Evolutionary conservation across 2,329 filamentous ascomycete species (phyloP).

Genomic region (Ascochyta rabiei): DNA sequence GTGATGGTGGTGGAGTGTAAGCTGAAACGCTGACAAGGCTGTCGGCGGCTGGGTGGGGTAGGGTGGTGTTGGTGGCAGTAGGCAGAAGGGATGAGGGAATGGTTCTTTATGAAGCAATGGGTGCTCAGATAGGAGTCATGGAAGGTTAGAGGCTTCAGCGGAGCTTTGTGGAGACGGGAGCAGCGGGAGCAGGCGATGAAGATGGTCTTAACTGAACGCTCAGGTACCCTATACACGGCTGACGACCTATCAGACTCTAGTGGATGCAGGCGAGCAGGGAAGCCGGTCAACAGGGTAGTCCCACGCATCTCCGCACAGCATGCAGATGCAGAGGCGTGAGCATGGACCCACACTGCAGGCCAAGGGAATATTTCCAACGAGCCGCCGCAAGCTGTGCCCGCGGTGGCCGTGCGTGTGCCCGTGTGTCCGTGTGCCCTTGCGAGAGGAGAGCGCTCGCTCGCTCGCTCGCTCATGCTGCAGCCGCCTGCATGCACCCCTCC

Average conservation of each 20-base stretch:
- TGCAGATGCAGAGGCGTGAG: slow-evolving; percentile 12
- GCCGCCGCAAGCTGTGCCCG: slow-evolving; percentile 23
- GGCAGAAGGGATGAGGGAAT: slow-evolving; percentile 2
- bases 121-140: slow-evolving; percentile 28
- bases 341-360: slow-evolving; percentile 20
- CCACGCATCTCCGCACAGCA: slow-evolving; percentile 22
- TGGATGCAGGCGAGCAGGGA: slow-evolving; percentile 2
- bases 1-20: slow-evolving; percentile 2
- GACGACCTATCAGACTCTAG: slow-evolving; percentile 10
- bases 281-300: slow-evolving; percentile 21
- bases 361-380: slow-evolving; percentile 26
- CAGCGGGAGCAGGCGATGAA: slow-evolving; percentile 30
- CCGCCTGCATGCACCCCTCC: slow-evolving; percentile 23
- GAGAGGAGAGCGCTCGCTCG: not conserved
- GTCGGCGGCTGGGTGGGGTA: slow-evolving; percentile 9
- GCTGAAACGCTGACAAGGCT: slow-evolving; percentile 5
- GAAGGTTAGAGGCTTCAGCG: slow-evolving; percentile 25
- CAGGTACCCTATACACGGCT: slow-evolving; percentile 28
- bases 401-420: no score
- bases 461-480: slow-evolving; percentile 11
- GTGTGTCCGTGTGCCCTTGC: no score
- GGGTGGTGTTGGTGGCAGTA: not conserved
- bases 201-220: slow-evolving; percentile 35
- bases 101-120: slow-evolving; percentile 8
- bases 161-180: slow-evolving; percentile 34